Conservation (phyloP, 345 rosid genomes). For the Hevea brasiliensis region DNA sequence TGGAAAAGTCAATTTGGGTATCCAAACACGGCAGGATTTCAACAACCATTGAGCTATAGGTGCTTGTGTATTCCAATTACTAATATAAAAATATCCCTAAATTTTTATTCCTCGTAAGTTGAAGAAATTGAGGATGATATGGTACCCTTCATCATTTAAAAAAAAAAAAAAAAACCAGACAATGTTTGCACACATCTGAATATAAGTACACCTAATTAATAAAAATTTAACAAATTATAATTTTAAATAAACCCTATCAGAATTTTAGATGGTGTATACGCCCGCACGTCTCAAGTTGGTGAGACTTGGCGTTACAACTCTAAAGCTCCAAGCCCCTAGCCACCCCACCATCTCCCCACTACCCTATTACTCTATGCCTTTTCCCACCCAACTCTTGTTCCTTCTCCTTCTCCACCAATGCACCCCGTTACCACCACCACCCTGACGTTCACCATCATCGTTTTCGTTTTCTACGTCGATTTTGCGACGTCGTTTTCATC, state of each 20-base stretch:
- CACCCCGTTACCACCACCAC: neutral
- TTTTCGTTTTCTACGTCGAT: neutral
- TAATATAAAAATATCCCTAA: neutral
- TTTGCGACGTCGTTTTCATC: neutral
- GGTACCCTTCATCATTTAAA: neutral
- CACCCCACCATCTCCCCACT: neutral
- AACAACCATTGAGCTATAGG: neutral
- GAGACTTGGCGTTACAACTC: neutral
- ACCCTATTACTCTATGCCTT: neutral
- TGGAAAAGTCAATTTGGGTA: slow-evolving; percentile 1
- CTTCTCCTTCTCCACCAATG: neutral
- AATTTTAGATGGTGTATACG: no score
- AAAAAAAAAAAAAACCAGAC: neutral
- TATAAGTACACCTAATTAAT: no score
- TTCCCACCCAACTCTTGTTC: neutral
- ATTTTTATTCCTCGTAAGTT: neutral
- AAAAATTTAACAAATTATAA: no score
- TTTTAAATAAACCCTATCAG: no score
- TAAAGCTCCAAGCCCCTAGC: neutral
- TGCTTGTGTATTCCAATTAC: neutral
- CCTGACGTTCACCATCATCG: neutral
- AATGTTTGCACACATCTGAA: no score
- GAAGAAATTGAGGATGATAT: neutral
- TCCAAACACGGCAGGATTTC: slow-evolving; percentile 1
- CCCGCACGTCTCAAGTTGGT: no score